phyloP scores from a whole-genome alignment of 345 rosid species.

The Salix brachista region DNA sequence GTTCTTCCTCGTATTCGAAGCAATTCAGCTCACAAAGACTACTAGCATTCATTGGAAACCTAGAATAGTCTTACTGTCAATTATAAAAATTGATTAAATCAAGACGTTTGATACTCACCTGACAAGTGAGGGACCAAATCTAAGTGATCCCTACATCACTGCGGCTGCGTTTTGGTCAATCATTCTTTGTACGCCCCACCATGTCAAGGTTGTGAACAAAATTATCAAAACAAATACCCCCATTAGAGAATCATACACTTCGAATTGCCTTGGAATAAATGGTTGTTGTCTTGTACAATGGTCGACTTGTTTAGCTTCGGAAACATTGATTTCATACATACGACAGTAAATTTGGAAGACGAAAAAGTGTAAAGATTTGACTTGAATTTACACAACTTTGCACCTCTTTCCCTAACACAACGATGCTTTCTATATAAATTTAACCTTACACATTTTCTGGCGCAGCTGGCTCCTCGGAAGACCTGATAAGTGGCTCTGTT shows the following conservation, averaged over 20 bases:
- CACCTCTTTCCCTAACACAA: not conserved
- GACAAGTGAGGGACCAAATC: too few relatives aligned
- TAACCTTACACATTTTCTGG: conserved; percentile 42
- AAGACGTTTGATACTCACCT: too few relatives aligned
- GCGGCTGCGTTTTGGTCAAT: too few relatives aligned
- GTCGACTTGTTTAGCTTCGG: not conserved
- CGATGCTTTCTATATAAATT: not conserved
- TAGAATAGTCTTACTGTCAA: too few relatives aligned
- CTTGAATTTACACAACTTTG: not conserved
- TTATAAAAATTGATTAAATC: too few relatives aligned
- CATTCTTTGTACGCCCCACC: too few relatives aligned
- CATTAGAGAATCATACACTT: not conserved
- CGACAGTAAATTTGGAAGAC: not conserved
- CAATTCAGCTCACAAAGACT: too few relatives aligned
- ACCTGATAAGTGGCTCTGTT: conserved; percentile 52
- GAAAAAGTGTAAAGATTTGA: not conserved
- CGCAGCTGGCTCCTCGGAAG: conserved; percentile 21
- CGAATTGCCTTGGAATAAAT: not conserved
- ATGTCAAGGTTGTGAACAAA: not conserved
- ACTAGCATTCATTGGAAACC: too few relatives aligned
- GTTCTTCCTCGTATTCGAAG: too few relatives aligned
- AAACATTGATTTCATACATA: not conserved
- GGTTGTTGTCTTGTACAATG: not conserved
- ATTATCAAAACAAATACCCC: not conserved
- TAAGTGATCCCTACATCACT: too few relatives aligned